Percentiles rank a stretch among this genome's conserved stretches.
Evolutionary conservation across 2,329 filamentous ascomycete species (phyloP).

Genomic region (Pestalotiopsis sp.): DNA sequence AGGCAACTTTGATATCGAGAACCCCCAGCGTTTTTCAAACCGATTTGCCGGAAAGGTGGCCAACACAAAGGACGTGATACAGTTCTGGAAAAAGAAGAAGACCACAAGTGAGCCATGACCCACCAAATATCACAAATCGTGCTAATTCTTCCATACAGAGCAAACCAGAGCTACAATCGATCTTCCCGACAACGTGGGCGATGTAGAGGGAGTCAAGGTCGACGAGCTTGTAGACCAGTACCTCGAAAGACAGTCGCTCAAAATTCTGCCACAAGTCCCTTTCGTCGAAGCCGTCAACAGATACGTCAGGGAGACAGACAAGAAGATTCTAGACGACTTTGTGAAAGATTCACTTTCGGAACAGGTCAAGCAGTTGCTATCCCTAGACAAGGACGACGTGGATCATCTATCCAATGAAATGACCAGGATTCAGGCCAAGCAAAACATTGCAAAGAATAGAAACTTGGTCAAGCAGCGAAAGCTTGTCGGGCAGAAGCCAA

Average conservation of each 20-base stretch:
- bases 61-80: constrained; percentile 91
- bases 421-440: constrained; percentile 69
- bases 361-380: constrained; percentile 72
- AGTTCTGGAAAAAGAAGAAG: constrained; percentile 91
- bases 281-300: constrained; percentile 93
- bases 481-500: constrained; percentile 70
- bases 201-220: constrained; percentile 80
- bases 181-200: constrained; percentile 66
- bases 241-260: constrained; percentile 82
- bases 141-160: background rate
- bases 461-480: constrained; percentile 60
- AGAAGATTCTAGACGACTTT: constrained; percentile 84
- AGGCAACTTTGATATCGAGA: constrained; percentile 86
- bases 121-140: background rate
- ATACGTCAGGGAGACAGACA: constrained; percentile 95
- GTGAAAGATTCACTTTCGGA: constrained; percentile 72
- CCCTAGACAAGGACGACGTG: constrained; percentile 68
- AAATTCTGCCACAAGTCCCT: constrained; percentile 87
- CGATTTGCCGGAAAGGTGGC: constrained; percentile 89
- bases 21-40: constrained; percentile 94
- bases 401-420: constrained; percentile 66
- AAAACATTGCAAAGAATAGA: constrained; percentile 72
- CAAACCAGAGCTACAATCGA: constrained; percentile 34
- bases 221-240: constrained; percentile 89
- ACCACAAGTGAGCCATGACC: constrained; percentile 43